Conservation (phyloP, 192 early-diverging fungal genomes). For the Radiomyces spectabilis region DNA sequence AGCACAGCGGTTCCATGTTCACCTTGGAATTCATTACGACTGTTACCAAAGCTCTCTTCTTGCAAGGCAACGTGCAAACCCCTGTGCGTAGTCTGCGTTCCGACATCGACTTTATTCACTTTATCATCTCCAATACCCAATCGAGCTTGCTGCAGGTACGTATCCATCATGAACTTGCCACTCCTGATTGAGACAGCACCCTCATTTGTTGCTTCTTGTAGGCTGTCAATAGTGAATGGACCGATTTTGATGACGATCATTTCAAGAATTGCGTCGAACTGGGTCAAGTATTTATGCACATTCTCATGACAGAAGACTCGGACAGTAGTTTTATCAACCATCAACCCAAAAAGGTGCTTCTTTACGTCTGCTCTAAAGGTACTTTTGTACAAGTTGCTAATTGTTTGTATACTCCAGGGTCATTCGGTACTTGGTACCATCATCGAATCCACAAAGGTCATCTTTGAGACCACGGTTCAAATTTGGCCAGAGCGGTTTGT, state of each 20-base stretch:
- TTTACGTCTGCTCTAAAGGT: background rate
- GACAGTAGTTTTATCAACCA: conserved; percentile 10
- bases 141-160: conserved; percentile 26
- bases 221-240: conserved; percentile 5
- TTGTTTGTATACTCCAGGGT: no score
- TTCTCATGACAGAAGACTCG: conserved; percentile 10
- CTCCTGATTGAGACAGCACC: no score
- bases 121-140: conserved; percentile 32
- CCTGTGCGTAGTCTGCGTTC: conserved; percentile 12
- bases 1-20: conserved; percentile 21
- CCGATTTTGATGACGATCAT: background rate
- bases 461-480: no score
- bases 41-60: conserved; percentile 30
- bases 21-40: conserved; percentile 28
- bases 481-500: no score
- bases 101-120: conserved; percentile 41
- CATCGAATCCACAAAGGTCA: no score
- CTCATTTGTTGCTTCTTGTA: background rate
- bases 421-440: no score
- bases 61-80: conserved; percentile 1
- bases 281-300: background rate
- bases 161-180: no score
- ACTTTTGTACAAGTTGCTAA: no score
- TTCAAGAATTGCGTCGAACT: conserved; percentile 3
- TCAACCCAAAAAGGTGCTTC: conserved; percentile 5